Evolutionary conservation across 1,139 yeast genomes (phyloP).

Genomic region (Protomyces inundatus): DNA sequence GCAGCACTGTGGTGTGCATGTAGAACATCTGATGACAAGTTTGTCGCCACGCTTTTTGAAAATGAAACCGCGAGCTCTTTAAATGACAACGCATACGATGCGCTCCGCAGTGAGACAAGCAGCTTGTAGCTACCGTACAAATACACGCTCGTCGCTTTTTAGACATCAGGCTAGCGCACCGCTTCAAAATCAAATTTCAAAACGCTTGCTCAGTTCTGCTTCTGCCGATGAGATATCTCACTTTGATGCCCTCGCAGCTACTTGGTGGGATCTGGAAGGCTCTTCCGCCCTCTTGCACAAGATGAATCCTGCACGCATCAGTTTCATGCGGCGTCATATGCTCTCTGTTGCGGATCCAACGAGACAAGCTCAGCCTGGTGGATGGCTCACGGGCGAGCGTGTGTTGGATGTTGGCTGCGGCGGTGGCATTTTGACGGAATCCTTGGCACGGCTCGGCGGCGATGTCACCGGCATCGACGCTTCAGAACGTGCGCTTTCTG

Average conservation of each 20-base stretch:
- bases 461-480: constrained; percentile 78
- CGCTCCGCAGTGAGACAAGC: not conserved
- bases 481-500: constrained; percentile 71
- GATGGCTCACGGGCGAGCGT: constrained; percentile 42
- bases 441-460: constrained; percentile 69
- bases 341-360: constrained; percentile 3
- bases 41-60: too few relatives aligned
- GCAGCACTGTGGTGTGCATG: too few relatives aligned
- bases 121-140: not conserved
- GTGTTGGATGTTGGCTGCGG: constrained; percentile 95
- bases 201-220: not conserved
- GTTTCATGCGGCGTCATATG: constrained; percentile 49
- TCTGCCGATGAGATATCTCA: constrained; percentile 59
- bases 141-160: too few relatives aligned
- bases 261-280: constrained; percentile 97
- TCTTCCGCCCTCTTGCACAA: constrained; percentile 89
- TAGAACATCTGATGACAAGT: too few relatives aligned
- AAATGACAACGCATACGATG: not conserved
- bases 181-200: too few relatives aligned
- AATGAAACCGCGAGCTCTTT: too few relatives aligned
- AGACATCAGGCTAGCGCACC: too few relatives aligned
- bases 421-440: constrained; percentile 87
- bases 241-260: constrained; percentile 73
- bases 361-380: constrained; percentile 35
- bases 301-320: constrained; percentile 87